Evolutionary conservation across 148 eudicot species (phyloP).

Genomic region (Oxyria digyna): DNA sequence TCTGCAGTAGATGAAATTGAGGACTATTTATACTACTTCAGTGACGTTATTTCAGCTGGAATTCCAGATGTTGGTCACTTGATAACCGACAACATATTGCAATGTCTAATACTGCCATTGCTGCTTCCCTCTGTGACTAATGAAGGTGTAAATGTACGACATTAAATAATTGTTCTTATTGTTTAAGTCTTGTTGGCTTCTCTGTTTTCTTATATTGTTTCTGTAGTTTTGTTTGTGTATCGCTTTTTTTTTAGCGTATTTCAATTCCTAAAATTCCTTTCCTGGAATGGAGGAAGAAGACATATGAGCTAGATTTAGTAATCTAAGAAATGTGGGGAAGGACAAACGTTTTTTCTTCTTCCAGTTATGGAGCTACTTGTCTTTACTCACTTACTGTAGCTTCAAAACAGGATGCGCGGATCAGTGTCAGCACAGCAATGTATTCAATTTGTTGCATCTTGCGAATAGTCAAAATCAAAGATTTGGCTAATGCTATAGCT

Average conservation of each 20-base stretch:
- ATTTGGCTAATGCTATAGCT: conserved; percentile 80
- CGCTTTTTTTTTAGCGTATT: too few relatives aligned
- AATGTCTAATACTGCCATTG: conserved; percentile 69
- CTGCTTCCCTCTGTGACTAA: conserved; percentile 77
- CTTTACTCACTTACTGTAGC: conserved; percentile 25
- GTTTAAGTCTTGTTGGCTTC: background rate
- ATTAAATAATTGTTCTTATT: conserved; percentile 5
- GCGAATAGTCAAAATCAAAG: conserved; percentile 90
- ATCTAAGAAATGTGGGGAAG: background rate
- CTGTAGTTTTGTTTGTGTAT: too few relatives aligned
- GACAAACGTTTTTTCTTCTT: background rate
- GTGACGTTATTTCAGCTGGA: conserved; percentile 97
- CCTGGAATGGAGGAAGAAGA: background rate
- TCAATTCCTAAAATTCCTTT: background rate
- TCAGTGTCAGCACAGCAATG: conserved; percentile 55
- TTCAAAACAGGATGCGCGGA: conserved; percentile 48
- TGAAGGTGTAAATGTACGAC: conserved; percentile 36
- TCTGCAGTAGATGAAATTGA: conserved; percentile 86
- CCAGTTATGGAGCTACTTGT: background rate
- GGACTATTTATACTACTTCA: conserved; percentile 83
- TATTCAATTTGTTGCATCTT: conserved; percentile 82
- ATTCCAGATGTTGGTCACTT: conserved; percentile 87
- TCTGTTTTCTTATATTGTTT: background rate
- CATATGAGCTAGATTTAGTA: background rate
- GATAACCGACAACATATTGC: conserved; percentile 65